Percentiles rank a stretch among this genome's conserved stretches.
Evolutionary conservation across 108 stramenopile genomes (phyloP).

Genomic region (Skeletonema menzelii): DNA sequence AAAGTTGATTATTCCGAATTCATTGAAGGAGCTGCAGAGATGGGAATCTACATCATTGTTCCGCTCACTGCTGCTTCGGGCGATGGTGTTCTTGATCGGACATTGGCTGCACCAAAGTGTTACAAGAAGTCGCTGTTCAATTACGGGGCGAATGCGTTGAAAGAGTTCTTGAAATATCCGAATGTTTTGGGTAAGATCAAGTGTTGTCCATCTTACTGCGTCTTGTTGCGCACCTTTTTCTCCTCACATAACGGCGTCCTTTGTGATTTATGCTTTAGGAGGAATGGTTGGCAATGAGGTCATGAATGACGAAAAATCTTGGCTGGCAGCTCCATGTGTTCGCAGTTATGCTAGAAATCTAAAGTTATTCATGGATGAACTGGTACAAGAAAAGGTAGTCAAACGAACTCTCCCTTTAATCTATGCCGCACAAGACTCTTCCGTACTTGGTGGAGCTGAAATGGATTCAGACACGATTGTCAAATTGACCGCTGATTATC

Average conservation of each 20-base stretch:
- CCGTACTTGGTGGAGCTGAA: slow-evolving; percentile 33
- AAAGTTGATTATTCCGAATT: slow-evolving; percentile 43
- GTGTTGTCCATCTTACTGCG: background rate
- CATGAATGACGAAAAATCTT: slow-evolving; percentile 52
- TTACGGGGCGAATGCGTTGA: slow-evolving; percentile 43
- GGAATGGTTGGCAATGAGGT: slow-evolving; percentile 73
- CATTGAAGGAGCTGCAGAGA: slow-evolving; percentile 46
- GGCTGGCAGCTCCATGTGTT: slow-evolving; percentile 61
- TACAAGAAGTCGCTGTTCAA: slow-evolving; percentile 42
- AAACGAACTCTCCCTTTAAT: slow-evolving; percentile 47
- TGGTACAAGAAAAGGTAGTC: slow-evolving; percentile 15
- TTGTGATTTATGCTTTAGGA: background rate
- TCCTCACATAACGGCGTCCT: background rate
- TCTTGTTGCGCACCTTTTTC: background rate
- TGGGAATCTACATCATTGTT: slow-evolving; percentile 68
- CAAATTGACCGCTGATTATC: slow-evolving; percentile 53
- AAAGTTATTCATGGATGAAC: slow-evolving; percentile 34
- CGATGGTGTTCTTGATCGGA: slow-evolving; percentile 53
- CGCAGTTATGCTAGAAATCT: slow-evolving; percentile 53
- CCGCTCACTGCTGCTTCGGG: slow-evolving; percentile 53
- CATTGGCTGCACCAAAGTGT: slow-evolving; percentile 45
- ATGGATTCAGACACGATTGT: slow-evolving; percentile 33
- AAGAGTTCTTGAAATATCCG: slow-evolving; percentile 38
- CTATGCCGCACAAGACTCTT: slow-evolving; percentile 61
- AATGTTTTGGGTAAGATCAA: slow-evolving; percentile 58